These are phyloP conservation scores for Sanghuangporus weigelae DNA, from an alignment of 1,284 basidiomycete genomes.

Conservation along the genomic window DNA sequence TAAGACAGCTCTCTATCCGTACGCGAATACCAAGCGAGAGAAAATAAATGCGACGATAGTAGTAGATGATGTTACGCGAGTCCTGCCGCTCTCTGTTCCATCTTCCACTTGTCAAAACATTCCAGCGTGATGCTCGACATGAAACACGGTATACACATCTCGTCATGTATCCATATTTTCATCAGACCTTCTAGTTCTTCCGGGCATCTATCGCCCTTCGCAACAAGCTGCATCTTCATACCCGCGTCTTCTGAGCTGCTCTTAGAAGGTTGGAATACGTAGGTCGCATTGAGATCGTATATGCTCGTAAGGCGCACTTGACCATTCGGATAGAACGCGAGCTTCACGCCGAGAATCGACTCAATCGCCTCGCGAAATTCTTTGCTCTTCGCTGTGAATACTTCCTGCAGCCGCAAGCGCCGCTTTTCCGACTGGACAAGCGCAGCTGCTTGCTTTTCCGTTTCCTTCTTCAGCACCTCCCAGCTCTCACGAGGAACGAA, in stretches of 20 bases:
- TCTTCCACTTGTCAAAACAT: conserved; percentile 48
- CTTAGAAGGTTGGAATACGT: conserved; percentile 59
- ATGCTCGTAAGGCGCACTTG: conserved; percentile 79
- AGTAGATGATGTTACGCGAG: background rate
- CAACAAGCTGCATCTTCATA: conserved; percentile 62
- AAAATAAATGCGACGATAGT: background rate
- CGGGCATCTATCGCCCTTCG: conserved; percentile 61
- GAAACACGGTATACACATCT: conserved; percentile 72
- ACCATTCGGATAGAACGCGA: conserved; percentile 80
- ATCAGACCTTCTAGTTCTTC: conserved; percentile 62
- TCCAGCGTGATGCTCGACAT: conserved; percentile 70
- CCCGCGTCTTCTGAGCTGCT: conserved; percentile 29
- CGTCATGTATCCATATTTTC: conserved; percentile 67
- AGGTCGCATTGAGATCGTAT: conserved; percentile 66
- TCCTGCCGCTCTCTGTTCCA: background rate
- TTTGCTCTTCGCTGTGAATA: conserved; percentile 68
- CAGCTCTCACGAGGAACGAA: conserved; percentile 66
- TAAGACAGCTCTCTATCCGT: no score
- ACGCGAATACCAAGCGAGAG: background rate
- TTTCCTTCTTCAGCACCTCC: conserved; percentile 60
- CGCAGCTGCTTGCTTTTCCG: conserved; percentile 50
- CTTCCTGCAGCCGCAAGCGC: conserved; percentile 66
- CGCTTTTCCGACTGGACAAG: conserved; percentile 74
- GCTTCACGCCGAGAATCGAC: conserved; percentile 77
- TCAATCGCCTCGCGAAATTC: conserved; percentile 81